Conservation (phyloP, 179 eudicot species). For the Silene noctiflora region DNA sequence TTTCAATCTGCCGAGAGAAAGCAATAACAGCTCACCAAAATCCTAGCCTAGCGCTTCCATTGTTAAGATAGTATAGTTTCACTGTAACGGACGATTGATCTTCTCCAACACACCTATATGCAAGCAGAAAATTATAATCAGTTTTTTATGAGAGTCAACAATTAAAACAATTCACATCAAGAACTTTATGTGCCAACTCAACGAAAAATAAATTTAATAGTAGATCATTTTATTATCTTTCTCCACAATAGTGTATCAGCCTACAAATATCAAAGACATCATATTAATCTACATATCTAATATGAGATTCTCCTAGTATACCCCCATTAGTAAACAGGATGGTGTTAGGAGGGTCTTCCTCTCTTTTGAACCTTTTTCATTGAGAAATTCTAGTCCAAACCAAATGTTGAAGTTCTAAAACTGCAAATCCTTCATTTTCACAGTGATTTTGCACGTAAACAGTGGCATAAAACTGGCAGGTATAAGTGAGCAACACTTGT, state of each 20-base stretch:
- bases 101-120: slow-evolving; percentile 82
- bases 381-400: background rate
- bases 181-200: background rate
- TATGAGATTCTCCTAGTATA: background rate
- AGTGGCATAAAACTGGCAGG: background rate
- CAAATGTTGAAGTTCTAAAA: slow-evolving; percentile 4
- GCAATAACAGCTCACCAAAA: slow-evolving; percentile 65
- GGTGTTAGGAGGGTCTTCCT: background rate
- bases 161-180: background rate
- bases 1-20: background rate
- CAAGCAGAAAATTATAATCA: slow-evolving; percentile 15
- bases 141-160: background rate
- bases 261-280: background rate
- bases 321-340: background rate
- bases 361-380: background rate
- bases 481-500: background rate
- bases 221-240: background rate
- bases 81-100: slow-evolving; percentile 83
- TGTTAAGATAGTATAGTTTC: slow-evolving; percentile 73
- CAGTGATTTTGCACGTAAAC: background rate
- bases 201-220: background rate
- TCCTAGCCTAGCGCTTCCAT: slow-evolving; percentile 98
- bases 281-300: background rate
- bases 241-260: background rate
- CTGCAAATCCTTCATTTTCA: background rate